A percentile compares a stretch with the other conserved stretches of the same genome.
Conservation (phyloP, 768 basidiomycete species). For the Tulasnella sp. region DNA sequence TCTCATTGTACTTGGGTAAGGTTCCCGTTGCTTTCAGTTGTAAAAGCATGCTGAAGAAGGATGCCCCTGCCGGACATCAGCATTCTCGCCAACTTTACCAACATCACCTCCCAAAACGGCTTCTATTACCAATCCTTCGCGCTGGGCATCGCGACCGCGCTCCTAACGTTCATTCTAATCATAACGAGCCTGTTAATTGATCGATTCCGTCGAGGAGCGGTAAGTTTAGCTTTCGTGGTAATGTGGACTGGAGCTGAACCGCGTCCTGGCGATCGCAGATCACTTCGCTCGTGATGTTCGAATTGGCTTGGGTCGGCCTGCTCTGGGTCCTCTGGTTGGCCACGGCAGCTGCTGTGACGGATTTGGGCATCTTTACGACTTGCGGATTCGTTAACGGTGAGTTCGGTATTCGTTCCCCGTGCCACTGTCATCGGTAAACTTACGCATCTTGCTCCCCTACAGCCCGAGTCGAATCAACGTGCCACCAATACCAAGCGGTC, state of each 20-base stretch:
- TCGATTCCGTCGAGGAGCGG: not conserved
- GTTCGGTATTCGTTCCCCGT: too few relatives aligned
- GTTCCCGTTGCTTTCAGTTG: not conserved
- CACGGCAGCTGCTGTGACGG: not conserved
- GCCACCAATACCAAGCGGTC: not conserved
- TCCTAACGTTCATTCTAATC: not conserved
- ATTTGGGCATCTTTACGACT: not conserved
- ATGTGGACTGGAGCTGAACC: not conserved
- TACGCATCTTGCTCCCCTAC: too few relatives aligned
- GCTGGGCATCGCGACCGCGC: not conserved
- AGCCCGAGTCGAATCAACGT: not conserved
- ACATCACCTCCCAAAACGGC: not conserved
- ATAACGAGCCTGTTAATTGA: not conserved
- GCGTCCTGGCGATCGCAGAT: not conserved
- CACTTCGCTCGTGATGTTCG: not conserved
- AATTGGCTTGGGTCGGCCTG: not conserved
- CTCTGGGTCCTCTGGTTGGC: constrained; percentile 4
- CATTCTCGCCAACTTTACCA: not conserved
- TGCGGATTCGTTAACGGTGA: constrained; percentile 1
- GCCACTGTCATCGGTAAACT: too few relatives aligned
- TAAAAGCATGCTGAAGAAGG: not conserved
- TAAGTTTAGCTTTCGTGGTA: not conserved
- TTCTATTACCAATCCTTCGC: not conserved
- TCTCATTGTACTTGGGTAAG: not conserved
- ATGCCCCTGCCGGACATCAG: not conserved